phyloP scores from a whole-genome alignment of 2,329 filamentous ascomycete species.

The Torrubiella hemipterigena region DNA sequence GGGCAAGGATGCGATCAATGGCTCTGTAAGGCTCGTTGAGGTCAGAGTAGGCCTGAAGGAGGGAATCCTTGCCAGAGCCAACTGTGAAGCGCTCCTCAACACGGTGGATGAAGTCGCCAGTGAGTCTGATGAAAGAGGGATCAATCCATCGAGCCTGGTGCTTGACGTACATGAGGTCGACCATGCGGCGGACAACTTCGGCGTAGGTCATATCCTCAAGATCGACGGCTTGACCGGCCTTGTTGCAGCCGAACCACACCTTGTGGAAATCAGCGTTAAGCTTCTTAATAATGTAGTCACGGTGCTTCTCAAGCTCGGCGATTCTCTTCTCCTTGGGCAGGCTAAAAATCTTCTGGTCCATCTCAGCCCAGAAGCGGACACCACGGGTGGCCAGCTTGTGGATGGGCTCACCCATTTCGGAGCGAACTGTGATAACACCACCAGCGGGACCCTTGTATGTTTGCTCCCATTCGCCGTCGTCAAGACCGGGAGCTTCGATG shows the following conservation, averaged over 20 bases:
- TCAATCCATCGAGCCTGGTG: slow-evolving; percentile 91
- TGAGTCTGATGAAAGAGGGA: slow-evolving; percentile 66
- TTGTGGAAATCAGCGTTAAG: slow-evolving; percentile 95
- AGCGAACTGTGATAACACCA: slow-evolving; percentile 90
- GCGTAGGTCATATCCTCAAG: slow-evolving; percentile 93
- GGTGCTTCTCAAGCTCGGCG: slow-evolving; percentile 75
- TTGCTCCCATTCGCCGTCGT: slow-evolving; percentile 78
- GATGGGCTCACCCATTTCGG: slow-evolving; percentile 98
- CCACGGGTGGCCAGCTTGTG: slow-evolving; percentile 96
- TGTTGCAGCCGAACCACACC: slow-evolving; percentile 84
- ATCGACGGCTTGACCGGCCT: slow-evolving; percentile 67
- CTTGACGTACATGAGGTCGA: slow-evolving; percentile 83
- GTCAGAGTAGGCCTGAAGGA: slow-evolving; percentile 83
- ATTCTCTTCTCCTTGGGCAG: slow-evolving; percentile 91
- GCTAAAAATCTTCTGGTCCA: slow-evolving; percentile 97
- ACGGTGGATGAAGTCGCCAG: slow-evolving; percentile 91
- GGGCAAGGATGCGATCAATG: slow-evolving; percentile 65
- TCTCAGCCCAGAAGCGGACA: slow-evolving; percentile 94
- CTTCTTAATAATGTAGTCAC: slow-evolving; percentile 87
- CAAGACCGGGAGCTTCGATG: slow-evolving; percentile 70
- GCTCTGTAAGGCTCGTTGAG: slow-evolving; percentile 70
- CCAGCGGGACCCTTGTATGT: slow-evolving; percentile 86
- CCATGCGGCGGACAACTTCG: slow-evolving; percentile 76
- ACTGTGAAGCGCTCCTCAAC: slow-evolving; percentile 91
- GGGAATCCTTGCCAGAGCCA: slow-evolving; percentile 57